phyloP scores from a whole-genome alignment of 371 early-diverging fungal species.

The Mortierella sp. region DNA sequence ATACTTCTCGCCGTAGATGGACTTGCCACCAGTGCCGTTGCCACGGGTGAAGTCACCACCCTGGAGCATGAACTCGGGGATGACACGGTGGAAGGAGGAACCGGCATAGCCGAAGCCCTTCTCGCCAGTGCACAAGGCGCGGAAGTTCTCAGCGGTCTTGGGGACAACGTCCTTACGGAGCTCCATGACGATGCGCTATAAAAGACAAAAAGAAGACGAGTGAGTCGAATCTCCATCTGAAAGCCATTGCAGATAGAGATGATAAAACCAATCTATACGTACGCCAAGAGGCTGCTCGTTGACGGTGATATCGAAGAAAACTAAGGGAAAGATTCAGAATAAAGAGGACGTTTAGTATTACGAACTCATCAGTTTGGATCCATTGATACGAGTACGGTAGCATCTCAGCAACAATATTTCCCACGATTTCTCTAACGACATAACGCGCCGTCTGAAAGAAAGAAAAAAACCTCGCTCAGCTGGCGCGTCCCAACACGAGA shows the following conservation, averaged over 20 bases:
- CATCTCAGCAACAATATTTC: too few species aligned
- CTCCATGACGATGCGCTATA: constrained; percentile 78
- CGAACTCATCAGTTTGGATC: too few species aligned
- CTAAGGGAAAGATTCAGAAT: constrained; percentile 30
- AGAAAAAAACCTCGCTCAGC: too few species aligned
- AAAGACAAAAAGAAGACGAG: neutral
- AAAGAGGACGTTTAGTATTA: neutral
- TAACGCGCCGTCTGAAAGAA: too few species aligned
- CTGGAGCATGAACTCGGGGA: constrained; percentile 98
- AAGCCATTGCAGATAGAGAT: neutral
- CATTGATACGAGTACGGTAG: too few species aligned
- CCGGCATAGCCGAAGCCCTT: constrained; percentile 90
- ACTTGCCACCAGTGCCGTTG: constrained; percentile 98
- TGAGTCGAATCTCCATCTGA: too few species aligned
- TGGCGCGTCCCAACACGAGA: too few species aligned
- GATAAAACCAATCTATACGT: constrained; percentile 7
- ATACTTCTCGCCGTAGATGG: constrained; percentile 93
- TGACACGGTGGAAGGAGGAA: constrained; percentile 93
- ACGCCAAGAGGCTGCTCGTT: constrained; percentile 67
- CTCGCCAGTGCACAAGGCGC: constrained; percentile 69
- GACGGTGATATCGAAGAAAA: constrained; percentile 79
- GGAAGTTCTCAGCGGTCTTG: constrained; percentile 93
- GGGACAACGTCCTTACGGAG: constrained; percentile 83
- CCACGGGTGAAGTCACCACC: constrained; percentile 97
- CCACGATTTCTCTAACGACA: too few species aligned